Percentiles rank a stretch among this genome's conserved stretches.
Conservation (phyloP, 192 early-diverging fungal genomes). For the Entomortierella beljakovae region DNA sequence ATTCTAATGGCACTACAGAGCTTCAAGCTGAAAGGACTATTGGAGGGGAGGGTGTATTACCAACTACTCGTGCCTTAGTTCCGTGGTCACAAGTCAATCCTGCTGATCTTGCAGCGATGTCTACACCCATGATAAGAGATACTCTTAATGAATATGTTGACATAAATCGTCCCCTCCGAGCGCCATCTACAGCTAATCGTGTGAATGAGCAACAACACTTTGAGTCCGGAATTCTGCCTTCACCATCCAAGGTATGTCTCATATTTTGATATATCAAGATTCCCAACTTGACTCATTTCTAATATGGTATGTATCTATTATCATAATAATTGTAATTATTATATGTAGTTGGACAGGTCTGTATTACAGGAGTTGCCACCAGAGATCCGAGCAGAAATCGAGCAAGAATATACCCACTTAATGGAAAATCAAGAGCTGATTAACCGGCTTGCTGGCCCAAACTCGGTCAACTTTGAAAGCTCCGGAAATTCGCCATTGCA, state of each 20-base stretch:
- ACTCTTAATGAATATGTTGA: constrained; percentile 22
- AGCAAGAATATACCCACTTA: constrained; percentile 43
- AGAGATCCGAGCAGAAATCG: constrained; percentile 50
- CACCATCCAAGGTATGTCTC: constrained; percentile 24
- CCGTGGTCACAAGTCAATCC: constrained; percentile 66
- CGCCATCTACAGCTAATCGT: not conserved
- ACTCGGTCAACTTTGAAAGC: not conserved
- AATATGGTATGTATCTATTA: not conserved
- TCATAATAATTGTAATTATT: not conserved
- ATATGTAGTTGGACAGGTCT: constrained; percentile 30
- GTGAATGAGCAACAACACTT: not conserved
- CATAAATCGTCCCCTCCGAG: not conserved
- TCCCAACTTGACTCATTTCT: not conserved
- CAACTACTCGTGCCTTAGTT: constrained; percentile 10
- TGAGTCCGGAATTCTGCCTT: not conserved
- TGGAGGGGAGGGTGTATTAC: too few species aligned
- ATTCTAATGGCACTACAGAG: too few species aligned
- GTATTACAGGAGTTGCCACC: constrained; percentile 43
- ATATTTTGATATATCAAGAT: not conserved
- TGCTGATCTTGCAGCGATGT: constrained; percentile 47
- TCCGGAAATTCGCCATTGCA: not conserved
- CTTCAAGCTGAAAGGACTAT: too few species aligned
- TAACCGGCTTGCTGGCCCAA: constrained; percentile 16
- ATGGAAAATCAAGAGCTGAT: constrained; percentile 39
- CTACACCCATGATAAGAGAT: constrained; percentile 22